Base-by-base conservation (phyloP, 1,284 basidiomycete species). In the Sanguinoderma infundibulare region DNA sequence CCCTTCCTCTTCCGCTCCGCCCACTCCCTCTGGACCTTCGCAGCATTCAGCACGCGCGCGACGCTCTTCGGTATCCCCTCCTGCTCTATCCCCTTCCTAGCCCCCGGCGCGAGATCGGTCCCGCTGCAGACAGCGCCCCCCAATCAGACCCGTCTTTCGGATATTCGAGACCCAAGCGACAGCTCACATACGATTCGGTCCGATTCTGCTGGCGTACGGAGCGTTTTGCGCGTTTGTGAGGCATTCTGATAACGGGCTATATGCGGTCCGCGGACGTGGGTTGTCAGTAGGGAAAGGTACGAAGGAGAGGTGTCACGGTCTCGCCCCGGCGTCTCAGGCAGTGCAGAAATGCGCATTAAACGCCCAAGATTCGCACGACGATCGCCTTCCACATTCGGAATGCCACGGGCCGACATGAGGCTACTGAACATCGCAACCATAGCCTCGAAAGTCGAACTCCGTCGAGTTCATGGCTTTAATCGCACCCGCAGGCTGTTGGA, bases 41-140 rank as follows among this genome's bases (percentile, higher is more conserved):
- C 78, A 1, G 90, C 87, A 65, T 91, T 85, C 39, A 92, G 72
- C 22, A 91, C 80, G 15, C 90, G 81, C 40, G 82, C 73, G 15
- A 81, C 81, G 14, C 86, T 83, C 74, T 92, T 92, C 3, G 90
- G 91, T 24, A 92, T 81, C 7, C 79, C 77, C 67, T 92, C 90
- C 34, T 63, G 66, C 59, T 64, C 69, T 20, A 77, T 62, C 24
- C 69, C 63, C 56, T 62, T 53, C 28, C 64, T 67, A 22, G 62
- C 38, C 0, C 59, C 60, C 14, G 73, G 73, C 2, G 71, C 70
- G 28, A 73, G 62, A 54, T 76, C 81, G 54, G 74, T 67, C 40
- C 81, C 82, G 69, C 87, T 89, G 32, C 2, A 52, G 9, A 53
- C 56, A 47, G 40, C 53, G 49, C 12, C n/a, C n/a, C n/a, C n/a